Evolutionary conservation across 352 stramenopile species (phyloP), one percentile per base, ranked within the genome.

Genomic region (Phytophthora pinifolia): DNA sequence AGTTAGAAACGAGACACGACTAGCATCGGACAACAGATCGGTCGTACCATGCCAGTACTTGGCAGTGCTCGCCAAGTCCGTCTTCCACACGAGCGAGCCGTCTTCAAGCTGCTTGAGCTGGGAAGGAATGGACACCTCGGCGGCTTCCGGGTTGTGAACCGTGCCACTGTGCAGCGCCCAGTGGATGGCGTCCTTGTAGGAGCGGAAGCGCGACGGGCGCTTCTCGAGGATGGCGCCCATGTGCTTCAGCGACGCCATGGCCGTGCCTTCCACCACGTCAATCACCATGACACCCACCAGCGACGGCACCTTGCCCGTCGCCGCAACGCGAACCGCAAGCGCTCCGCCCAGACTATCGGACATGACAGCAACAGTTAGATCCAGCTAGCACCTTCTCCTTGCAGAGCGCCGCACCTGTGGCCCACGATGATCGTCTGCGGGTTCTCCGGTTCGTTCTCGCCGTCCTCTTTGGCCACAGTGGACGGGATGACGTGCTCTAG

Each of bases 261-360:
- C 86, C 6, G 88, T 96, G 38, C 86, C 86, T 48, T 96, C 88
- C 8, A 96, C 88, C 7, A 96, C 88, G 55, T 96, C 88, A 37
- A 96, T 83, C 32, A 96, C 86, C 71, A 96, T 89, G 2, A 94
- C 72, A 13, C 88, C 88, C 9, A 82, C 76, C 9, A 96, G 63
- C 3, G 79, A 87, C 13, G 59, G 45, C 18, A 94, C 69, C 20
- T 80, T 68, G 25, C 75, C 61, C 5, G 75, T 76, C 1, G 76
- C 78, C 1, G 76, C 80, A 12, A 92, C 80, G 13, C 86, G 81
- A 25, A 95, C 85, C 10, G 79, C 87, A 4, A 96, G 67, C 14
- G 85, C 86, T 17, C 87, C 88, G 9, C 88, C 86, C 59, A 96
- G 65, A 71, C 87, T 96, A 56, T 0, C 17, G 30, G 2, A 6